phyloP scores from a whole-genome alignment of 129 eudicot genomes.

The Logfia minima region DNA sequence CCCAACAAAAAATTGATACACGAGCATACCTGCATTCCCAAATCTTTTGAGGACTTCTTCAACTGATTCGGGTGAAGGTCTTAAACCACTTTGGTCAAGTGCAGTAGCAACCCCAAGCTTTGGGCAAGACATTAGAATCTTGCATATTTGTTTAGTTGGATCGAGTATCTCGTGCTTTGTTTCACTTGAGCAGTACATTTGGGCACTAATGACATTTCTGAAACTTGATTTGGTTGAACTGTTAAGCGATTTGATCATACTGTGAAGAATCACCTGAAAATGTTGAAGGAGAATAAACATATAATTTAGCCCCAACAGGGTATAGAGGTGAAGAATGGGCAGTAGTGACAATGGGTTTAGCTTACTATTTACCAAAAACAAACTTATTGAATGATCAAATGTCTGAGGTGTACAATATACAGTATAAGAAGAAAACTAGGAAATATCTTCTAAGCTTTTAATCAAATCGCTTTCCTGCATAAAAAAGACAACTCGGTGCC shows the following conservation, averaged over 20 bases:
- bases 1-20: conserved; percentile 85
- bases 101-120: conserved; percentile 71
- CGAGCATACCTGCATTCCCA: conserved; percentile 82
- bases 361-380: background rate
- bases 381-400: background rate
- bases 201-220: conserved; percentile 24
- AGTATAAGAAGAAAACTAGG: background rate
- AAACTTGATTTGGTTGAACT: conserved; percentile 22
- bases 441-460: background rate
- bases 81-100: conserved; percentile 79
- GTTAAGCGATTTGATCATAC: conserved; percentile 37
- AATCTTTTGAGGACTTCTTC: conserved; percentile 74
- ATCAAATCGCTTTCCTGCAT: background rate
- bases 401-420: background rate
- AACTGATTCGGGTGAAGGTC: conserved; percentile 65
- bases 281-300: conserved; percentile 4
- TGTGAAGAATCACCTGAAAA: conserved; percentile 26
- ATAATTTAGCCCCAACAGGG: background rate
- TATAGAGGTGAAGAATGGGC: background rate
- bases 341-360: background rate
- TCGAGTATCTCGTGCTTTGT: conserved; percentile 40
- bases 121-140: conserved; percentile 79
- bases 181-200: conserved; percentile 59
- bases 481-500: background rate
- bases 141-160: conserved; percentile 50